Base-by-base conservation (phyloP, 2,329 filamentous ascomycete genomes). In the Aureobasidium vineae region DNA sequence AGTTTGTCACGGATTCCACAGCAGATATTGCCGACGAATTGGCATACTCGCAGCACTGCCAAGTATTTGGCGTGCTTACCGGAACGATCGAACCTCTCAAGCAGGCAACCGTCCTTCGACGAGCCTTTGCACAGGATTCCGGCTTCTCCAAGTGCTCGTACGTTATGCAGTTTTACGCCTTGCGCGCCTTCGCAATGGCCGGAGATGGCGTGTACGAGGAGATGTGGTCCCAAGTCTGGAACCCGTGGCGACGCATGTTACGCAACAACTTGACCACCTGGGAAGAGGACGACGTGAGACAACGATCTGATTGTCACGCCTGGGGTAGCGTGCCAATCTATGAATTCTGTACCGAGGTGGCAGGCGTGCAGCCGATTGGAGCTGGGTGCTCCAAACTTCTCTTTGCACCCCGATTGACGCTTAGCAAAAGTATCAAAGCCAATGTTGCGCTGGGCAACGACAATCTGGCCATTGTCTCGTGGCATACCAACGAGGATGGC, bases 301-400 rank as follows among this genome's bases (percentile, higher is more conserved):
- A 79, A 67, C 74, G 79, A 5, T 80, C 77, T 1, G 79, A 81
- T 68, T 81, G 79, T 59, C 79, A 81, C 71, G 78, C 79, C 2
- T 80, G 78, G 79, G 77, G 78, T 1, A 78, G 77, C 65, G 77
- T 79, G 19, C 78, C 78, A 0, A 71, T 81, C 4, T 80, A 80
- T 60, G 79, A 80, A 66, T 80, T 74, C 45, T 77, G 73, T 38
- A 75, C 75, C 10, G 79, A 80, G 69, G 11, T 80, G 40, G 69
- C 79, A 66, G 74, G 60, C 67, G 71, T 36, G 71, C 71, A 52
- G 40, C 68, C 43, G 5, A 23, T 5, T 23, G 8, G 43, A 23
- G 19, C 43, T 23, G 43, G 10, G 5, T 59, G 54, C n/a, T 59
- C 54, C 2, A 40, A 26, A 26, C 28, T 36, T 16, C 23, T 41